A percentile compares a stretch with the other conserved stretches of the same genome.
These are phyloP conservation scores for Homolaphlyctis polyrhiza DNA, from an alignment of 371 early-diverging fungal genomes.

Conservation along the genomic window DNA sequence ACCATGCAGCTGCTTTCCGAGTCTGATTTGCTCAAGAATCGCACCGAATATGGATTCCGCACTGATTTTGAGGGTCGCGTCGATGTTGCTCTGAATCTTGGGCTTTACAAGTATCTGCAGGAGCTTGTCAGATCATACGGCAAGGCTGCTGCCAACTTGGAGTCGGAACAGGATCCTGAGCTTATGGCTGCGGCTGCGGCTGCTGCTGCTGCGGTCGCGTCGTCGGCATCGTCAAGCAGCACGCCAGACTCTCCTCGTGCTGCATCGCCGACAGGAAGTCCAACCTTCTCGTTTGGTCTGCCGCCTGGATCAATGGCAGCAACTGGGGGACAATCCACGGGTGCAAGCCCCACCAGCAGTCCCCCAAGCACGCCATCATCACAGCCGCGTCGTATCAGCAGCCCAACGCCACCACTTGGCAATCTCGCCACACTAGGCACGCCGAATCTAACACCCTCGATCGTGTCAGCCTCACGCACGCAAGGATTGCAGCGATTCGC, in stretches of 20 bases:
- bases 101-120: slow-evolving; percentile 63
- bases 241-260: neutral
- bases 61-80: slow-evolving; percentile 63
- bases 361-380: too few species aligned
- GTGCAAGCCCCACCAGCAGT: too few species aligned
- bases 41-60: slow-evolving; percentile 44
- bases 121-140: slow-evolving; percentile 43
- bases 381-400: too few species aligned
- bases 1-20: slow-evolving; percentile 39
- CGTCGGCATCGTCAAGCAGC: neutral
- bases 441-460: neutral
- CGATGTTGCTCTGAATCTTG: slow-evolving; percentile 70
- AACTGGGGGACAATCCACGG: neutral
- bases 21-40: slow-evolving; percentile 6
- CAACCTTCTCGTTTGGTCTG: neutral
- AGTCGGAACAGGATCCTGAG: neutral
- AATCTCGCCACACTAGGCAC: neutral
- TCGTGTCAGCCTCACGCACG: neutral
- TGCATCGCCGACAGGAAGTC: neutral
- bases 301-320: neutral
- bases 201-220: neutral
- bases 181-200: neutral
- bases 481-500: neutral
- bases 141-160: slow-evolving; percentile 11
- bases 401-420: neutral